Evolutionary conservation across 371 early-diverging fungal genomes (phyloP), one percentile per base, ranked within the genome.

Genomic region (Syncephalastrum monosporum): DNA sequence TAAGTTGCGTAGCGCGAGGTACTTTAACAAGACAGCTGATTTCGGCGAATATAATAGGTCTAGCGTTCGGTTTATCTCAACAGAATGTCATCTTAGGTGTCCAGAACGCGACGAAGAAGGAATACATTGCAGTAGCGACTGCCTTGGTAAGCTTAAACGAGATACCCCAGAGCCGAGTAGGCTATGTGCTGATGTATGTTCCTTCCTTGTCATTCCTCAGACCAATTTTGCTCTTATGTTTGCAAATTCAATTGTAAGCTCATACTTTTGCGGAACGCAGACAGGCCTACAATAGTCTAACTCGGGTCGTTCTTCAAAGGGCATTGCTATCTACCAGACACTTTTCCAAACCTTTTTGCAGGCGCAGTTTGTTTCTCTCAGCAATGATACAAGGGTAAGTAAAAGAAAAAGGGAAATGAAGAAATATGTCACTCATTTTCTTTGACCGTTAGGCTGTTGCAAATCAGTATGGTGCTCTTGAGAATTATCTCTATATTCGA

Each of bases 101-200:
- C 3, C 90, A 89, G 65, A 71, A 79, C 1, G 53, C 78, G 1
- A 83, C 83, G 7, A 64, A 48, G n/a, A 62, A 64, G 23, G 68
- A 67, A 50, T 81, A 87, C 56, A 78, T 86, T 47, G 84, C 90
- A 12, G 69, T 88, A 24, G 84, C 78, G 42, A 85, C 90, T 19
- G 69, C 51, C 17, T 48, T 50, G 52, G 53, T 52, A 59, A 13
- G 29, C 15, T 10, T 29, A 27, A 42, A 21, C 21, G 21, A 21
- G 21, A 21, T 21, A 21, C 2, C 43, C 10, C 27, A 15, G 44
- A 53, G 7, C 6, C 3, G 3, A 29, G 1, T 29, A 29, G 7
- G 29, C 29, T 29, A 29, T 29, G 29, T 29, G 7, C 29, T 29
- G 7, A 48, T 3, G 12, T 14, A n/a, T 14, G n/a, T 21, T 21